Evolutionary conservation across 768 basidiomycete genomes (phyloP), one percentile per base, ranked within the genome.

Genomic region (Rhodotorula diobovata): DNA sequence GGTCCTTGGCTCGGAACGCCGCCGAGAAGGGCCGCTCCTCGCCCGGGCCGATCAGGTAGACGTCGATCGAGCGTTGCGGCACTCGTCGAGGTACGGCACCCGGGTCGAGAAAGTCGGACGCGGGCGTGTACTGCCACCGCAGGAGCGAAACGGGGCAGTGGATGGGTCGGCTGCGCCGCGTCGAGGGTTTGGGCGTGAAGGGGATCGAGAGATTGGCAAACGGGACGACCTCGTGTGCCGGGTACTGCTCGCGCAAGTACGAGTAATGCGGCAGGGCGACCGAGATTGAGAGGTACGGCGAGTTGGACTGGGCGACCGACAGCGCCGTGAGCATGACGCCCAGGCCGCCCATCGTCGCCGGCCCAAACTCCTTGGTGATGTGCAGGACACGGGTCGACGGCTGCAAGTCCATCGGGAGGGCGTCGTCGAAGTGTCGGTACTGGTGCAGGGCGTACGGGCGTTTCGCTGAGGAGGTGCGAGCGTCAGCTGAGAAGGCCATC

Each of bases 301-400:
- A 65, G 18, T 66, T 43, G 58, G 69, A 37, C 12, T 70, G 69
- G 10, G 69, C 69, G 43, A 61, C 61, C 5, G 65, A 43, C 21
- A 70, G 65, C 14, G 69, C 69, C 32, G 69, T 70, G 55, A 70
- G 63, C 63, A 70, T 66, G 15, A 58, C 65, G 41, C 69, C 69
- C 21, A 70, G 63, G 2, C 69, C 69, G 34, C 69, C 69, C 69
- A 70, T 70, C 11, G 69, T 65, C 15, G 69, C 69, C 28, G 69
- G 69, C 5, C 69, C 69, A 15, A 70, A 70, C 55, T 70, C 69
- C 37, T 70, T 70, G n/a, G 69, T 48, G 55, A 70, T 64, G 30
- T 70, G 69, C 28, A 70, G 54, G 55, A 70, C 55, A 15, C 64
- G 69, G 11, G 69, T 70, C 7, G 51, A n/a, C 1, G 51, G 58